Evolutionary conservation across 257 asterid genomes (phyloP).

Genomic region (Solanum rostratum): DNA sequence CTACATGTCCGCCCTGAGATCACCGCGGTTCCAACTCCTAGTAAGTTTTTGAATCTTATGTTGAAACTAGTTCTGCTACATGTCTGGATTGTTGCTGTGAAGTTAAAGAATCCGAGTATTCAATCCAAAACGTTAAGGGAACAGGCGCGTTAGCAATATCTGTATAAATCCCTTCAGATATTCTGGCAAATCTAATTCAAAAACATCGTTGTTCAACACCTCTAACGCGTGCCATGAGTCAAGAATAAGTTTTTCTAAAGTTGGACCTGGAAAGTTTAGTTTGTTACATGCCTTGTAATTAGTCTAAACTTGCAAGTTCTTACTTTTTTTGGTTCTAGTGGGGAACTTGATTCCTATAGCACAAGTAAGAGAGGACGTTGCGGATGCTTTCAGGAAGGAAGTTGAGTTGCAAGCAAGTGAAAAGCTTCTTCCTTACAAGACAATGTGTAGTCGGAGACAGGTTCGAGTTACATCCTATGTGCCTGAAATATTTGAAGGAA

Average conservation of each 20-base stretch:
- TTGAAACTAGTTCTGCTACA: background rate
- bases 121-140: background rate
- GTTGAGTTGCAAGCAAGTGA: conserved; percentile 53
- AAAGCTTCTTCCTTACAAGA: conserved; percentile 66
- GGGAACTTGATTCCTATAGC: conserved; percentile 65
- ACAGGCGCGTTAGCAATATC: background rate
- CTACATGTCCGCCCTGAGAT: conserved; percentile 56
- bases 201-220: background rate
- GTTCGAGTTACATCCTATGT: conserved; percentile 6
- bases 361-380: conserved; percentile 71
- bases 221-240: background rate
- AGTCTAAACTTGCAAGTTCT: background rate
- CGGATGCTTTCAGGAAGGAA: conserved; percentile 58
- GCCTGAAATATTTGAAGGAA: background rate
- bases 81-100: background rate
- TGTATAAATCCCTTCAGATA: background rate
- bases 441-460: conserved; percentile 47
- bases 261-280: background rate
- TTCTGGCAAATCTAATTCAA: background rate
- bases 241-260: background rate
- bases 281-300: background rate
- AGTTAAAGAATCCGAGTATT: background rate
- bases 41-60: conserved; percentile 28
- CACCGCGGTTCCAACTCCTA: conserved; percentile 63
- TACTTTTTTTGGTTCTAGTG: conserved; percentile 29